Base-by-base conservation (phyloP, 2,329 filamentous ascomycete species). In the Calonectria leucothoes region DNA sequence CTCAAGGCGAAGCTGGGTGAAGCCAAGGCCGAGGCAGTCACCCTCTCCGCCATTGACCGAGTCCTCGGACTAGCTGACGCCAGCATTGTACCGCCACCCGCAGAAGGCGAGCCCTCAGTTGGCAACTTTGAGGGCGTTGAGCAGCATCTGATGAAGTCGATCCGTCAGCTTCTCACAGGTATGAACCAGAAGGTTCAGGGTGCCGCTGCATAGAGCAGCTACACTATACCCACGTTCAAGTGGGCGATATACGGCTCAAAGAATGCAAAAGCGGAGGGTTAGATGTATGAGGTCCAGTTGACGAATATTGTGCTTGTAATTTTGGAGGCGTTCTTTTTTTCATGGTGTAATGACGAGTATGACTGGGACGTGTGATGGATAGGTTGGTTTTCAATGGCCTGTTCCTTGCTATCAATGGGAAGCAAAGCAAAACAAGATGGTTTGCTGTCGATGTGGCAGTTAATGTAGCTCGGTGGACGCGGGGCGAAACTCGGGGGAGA, bases 1-100 rank as follows among this genome's bases (percentile, higher is more conserved):
- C 82, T 90, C 55, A 83, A 83, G 51, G 80, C 76, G 0, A 85
- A 84, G 51, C 79, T 86, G 2, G 87, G 87, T 27, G 83, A 84
- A 68, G 82, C 82, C 31, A 84, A 84, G 72, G 85, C 87, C 15
- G 87, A 89, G 75, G 84, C 85, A 14, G 82, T 90, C 39, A 83
- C 88, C 0, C 79, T 90, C 37, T 89, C 88, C 2, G 88, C 88
- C 15, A 87, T 89, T 59, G 86, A 89, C 74, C 87, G 87, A 27
- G 87, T 88, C 3, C 82, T 90, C 8, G 88, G 87, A 3, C 83
- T 90, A 23, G 85, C 87, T 4, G 84, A 86, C 39, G 83, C 83
- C 6, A 89, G 86, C 74, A 85, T 86, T 31, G 80, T 85, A 25
- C 80, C 83, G 2, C 82, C 82, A 6, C 77, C 80, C 6, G 79